phyloP scores from a whole-genome alignment of 1,284 basidiomycete species.

The Sanguinoderma infundibulare region DNA sequence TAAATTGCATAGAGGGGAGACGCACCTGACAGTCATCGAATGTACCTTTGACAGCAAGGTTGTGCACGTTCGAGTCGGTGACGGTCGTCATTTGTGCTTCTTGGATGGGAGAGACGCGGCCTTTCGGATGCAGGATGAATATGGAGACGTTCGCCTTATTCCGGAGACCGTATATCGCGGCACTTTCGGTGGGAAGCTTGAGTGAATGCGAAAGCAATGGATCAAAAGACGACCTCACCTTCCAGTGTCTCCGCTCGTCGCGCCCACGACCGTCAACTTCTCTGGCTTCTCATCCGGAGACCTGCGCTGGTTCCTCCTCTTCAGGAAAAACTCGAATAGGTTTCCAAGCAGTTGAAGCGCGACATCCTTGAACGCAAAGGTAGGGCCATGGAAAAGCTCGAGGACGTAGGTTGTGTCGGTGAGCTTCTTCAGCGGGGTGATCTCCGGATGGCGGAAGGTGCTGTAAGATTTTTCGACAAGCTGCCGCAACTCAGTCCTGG shows the following conservation, averaged over 20 bases:
- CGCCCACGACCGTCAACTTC: constrained; percentile 92
- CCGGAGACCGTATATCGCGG: constrained; percentile 96
- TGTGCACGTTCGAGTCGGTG: constrained; percentile 94
- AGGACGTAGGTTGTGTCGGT: constrained; percentile 79
- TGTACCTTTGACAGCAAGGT: constrained; percentile 91
- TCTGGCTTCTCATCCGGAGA: constrained; percentile 62
- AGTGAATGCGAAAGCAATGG: not conserved
- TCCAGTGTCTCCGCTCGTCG: constrained; percentile 97
- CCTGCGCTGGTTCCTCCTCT: constrained; percentile 74
- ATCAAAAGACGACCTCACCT: constrained; percentile 51
- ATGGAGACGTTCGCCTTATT: constrained; percentile 95
- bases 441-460: constrained; percentile 83
- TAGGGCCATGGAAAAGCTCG: constrained; percentile 98
- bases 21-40: constrained; percentile 96
- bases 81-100: constrained; percentile 99
- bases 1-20: not conserved
- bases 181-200: constrained; percentile 52
- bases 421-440: constrained; percentile 84
- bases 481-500: constrained; percentile 70
- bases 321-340: constrained; percentile 95
- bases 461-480: constrained; percentile 88
- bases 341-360: constrained; percentile 97
- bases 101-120: constrained; percentile 97
- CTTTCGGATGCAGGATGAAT: constrained; percentile 97
- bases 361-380: constrained; percentile 99